Base-by-base conservation (phyloP, 345 rosid genomes). In the Syzygium aqueum region DNA sequence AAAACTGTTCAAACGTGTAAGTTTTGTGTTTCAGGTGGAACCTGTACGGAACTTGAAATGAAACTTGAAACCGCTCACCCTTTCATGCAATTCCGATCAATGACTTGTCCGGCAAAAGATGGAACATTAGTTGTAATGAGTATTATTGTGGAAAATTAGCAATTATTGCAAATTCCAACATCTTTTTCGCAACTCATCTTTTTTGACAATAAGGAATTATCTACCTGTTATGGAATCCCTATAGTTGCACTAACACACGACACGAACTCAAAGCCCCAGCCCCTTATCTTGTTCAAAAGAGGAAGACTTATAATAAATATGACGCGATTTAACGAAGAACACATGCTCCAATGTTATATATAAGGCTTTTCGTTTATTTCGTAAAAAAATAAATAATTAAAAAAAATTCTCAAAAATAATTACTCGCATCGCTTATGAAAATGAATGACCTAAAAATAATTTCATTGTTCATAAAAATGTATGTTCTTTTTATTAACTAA, bases 401-500 rank as follows among this genome's bases (percentile, higher is more conserved):
- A 12, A 59, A 59, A 3, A 43, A 43, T 4, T 54, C 3, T 7
- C 4, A 43, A 43, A 53, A 53, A 16, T 16, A 53, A 53, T 53
- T 27, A 59, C 8, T 25, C 0, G 1, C 5, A 2, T 56, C 2
- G 2, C 30, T 59, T 59, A 25, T 0, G 3, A 27, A 59, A 59
- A 27, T 59, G 27, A 59, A 59, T 11, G 1, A n/a, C 27, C 8
- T 0, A 11, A 1, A 59, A 59, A 3, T 59, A 59, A 23, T 59
- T 25, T 59, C 7, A 2, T 59, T 3, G 5, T 1, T 11, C 6
- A 25, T 14, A 4, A 25, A 59, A 59, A 59, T 8, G 3, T 59
- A 40, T 40, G 43, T 40, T 0, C 4, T 40, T 40, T 40, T 40
- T 40, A 40, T 40, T 40, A 4, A 40, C 3, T 43, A 43, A 43